Evolutionary conservation across 306 rosid genomes (phyloP).

Genomic region (Quercus bicolor): DNA sequence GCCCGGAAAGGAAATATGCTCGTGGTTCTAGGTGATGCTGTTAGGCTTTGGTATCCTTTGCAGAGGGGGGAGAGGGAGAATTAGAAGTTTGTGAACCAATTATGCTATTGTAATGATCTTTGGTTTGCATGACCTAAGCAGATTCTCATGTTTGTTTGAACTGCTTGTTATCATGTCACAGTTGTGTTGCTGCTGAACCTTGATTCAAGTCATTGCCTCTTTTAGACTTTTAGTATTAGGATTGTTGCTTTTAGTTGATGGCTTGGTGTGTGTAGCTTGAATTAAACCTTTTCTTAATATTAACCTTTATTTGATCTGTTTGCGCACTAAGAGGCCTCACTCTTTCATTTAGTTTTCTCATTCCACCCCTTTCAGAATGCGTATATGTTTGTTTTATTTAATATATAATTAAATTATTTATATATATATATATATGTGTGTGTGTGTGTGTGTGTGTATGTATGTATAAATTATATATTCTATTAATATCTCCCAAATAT

Average conservation of each 20-base stretch:
- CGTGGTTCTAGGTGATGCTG: conserved; percentile 61
- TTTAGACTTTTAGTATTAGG: background rate
- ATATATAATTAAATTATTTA: too few species aligned
- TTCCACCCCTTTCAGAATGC: too few species aligned
- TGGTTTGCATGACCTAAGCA: background rate
- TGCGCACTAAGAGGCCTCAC: too few species aligned
- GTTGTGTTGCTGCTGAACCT: background rate
- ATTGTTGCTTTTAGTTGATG: background rate
- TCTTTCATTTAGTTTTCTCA: too few species aligned
- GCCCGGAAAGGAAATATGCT: conserved; percentile 76
- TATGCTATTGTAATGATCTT: conserved; percentile 7
- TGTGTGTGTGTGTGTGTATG: too few species aligned
- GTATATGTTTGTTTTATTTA: too few species aligned
- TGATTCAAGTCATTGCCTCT: background rate
- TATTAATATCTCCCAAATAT: too few species aligned
- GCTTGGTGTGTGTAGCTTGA: background rate
- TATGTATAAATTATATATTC: too few species aligned
- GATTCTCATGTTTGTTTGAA: conserved; percentile 9
- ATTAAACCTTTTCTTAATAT: background rate
- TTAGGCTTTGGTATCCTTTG: background rate
- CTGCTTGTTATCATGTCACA: background rate
- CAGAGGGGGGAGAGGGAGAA: background rate
- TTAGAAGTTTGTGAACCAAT: background rate
- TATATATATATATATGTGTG: too few species aligned
- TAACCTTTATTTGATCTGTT: too few species aligned